Conservation (phyloP, 1,139 yeast species). For the Yarrowia galli region DNA sequence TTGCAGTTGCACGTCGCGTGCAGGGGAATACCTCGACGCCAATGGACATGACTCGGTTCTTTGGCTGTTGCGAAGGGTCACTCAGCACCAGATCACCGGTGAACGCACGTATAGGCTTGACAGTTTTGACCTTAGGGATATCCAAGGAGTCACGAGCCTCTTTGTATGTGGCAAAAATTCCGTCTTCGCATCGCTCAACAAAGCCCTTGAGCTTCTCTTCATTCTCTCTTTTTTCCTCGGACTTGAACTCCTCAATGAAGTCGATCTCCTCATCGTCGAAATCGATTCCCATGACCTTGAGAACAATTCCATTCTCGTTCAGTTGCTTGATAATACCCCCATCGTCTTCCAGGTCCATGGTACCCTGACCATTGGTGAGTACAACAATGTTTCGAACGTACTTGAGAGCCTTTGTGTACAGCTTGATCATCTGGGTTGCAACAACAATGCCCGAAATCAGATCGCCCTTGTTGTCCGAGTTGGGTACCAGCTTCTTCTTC, state of each 20-base stretch:
- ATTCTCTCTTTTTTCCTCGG: conserved; percentile 9
- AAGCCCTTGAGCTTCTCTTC: conserved; percentile 12
- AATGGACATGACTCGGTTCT: conserved; percentile 43
- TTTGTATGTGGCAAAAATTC: conserved; percentile 44
- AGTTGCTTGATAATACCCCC: conserved; percentile 3
- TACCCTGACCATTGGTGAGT: conserved; percentile 54
- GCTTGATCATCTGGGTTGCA: conserved; percentile 50
- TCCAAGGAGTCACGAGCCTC: conserved; percentile 42
- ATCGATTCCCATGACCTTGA: conserved; percentile 16
- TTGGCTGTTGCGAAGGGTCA: conserved; percentile 43
- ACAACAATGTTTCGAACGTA: conserved; percentile 55
- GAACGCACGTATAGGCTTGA: conserved; percentile 54
- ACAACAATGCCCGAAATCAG: conserved; percentile 49
- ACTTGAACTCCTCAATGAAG: neutral
- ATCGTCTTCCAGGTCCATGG: conserved; percentile 41
- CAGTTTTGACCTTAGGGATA: conserved; percentile 50
- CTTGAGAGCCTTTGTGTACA: conserved; percentile 50
- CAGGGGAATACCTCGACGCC: conserved; percentile 73
- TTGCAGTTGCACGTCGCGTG: conserved; percentile 57
- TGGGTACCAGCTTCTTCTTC: conserved; percentile 45
- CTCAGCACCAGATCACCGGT: conserved; percentile 57
- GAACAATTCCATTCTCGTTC: conserved; percentile 13
- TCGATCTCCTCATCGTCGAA: conserved; percentile 37
- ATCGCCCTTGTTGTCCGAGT: conserved; percentile 48
- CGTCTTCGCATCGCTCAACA: neutral